Evolutionary conservation across 2,329 filamentous ascomycete species (phyloP).

Genomic region (Ophiostoma pallidulum): DNA sequence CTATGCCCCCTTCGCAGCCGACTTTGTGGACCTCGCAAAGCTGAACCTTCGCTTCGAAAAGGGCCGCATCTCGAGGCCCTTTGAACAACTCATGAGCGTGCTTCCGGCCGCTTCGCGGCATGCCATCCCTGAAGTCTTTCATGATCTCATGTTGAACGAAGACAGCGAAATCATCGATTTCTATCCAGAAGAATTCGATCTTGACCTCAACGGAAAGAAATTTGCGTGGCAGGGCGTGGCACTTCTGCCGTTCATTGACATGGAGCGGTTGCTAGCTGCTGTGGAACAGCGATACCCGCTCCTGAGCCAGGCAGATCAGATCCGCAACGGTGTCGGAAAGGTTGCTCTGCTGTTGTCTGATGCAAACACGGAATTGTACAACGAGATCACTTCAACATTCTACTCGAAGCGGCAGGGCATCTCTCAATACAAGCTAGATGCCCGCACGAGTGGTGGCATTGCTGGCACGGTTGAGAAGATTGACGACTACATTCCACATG

Average conservation of each 20-base stretch:
- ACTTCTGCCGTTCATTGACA: constrained; percentile 91
- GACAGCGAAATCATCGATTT: constrained; percentile 95
- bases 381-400: constrained; percentile 73
- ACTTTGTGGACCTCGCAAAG: constrained; percentile 76
- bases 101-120: constrained; percentile 88
- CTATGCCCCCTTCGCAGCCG: constrained; percentile 93
- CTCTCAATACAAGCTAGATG: constrained; percentile 61
- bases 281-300: constrained; percentile 76
- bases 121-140: constrained; percentile 79
- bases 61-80: constrained; percentile 78
- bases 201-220: constrained; percentile 96
- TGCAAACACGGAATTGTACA: constrained; percentile 67
- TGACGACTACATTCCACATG: constrained; percentile 74
- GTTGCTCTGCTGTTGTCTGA: constrained; percentile 82
- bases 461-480: constrained; percentile 75
- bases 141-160: constrained; percentile 77
- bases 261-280: constrained; percentile 70
- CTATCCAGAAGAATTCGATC: constrained; percentile 86
- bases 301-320: constrained; percentile 64
- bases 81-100: constrained; percentile 97
- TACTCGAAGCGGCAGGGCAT: constrained; percentile 79
- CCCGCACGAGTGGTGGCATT: constrained; percentile 65
- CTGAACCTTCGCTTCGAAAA: constrained; percentile 76
- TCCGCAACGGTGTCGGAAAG: constrained; percentile 68
- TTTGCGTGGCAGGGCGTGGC: constrained; percentile 97